phyloP scores from a whole-genome alignment of 148 eudicot species.

The Persicaria maculosa region DNA sequence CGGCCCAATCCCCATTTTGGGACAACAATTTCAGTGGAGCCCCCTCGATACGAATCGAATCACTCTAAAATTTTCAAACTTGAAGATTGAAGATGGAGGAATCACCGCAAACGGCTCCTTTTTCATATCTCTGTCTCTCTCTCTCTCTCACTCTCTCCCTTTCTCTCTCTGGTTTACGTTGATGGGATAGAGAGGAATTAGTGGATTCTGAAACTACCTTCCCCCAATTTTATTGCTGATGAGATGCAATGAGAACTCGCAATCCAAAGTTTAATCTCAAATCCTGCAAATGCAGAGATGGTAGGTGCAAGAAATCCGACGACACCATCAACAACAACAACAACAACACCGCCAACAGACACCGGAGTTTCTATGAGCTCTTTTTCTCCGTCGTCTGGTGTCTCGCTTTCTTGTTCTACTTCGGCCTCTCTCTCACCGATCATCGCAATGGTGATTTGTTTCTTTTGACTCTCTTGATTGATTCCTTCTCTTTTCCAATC shows the following conservation, averaged over 20 bases:
- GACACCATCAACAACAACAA: not conserved
- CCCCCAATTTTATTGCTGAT: not conserved
- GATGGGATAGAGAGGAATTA: not conserved
- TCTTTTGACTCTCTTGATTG: not conserved
- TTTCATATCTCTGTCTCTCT: not conserved
- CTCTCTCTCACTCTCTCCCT: not conserved
- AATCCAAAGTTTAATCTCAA: constrained; percentile 13
- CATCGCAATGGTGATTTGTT: constrained; percentile 30
- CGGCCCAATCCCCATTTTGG: constrained; percentile 1
- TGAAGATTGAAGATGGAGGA: not conserved
- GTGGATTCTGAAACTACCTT: not conserved
- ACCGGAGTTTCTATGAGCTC: constrained; percentile 31
- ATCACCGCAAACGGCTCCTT: constrained; percentile 2
- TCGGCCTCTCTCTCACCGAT: constrained; percentile 48
- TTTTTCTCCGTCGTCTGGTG: constrained; percentile 49
- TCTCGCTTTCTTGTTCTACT: constrained; percentile 45
- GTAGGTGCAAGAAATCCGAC: not conserved
- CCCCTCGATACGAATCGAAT: not conserved
- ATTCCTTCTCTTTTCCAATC: not conserved
- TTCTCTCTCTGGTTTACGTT: not conserved
- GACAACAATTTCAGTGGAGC: not conserved
- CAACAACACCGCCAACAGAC: constrained; percentile 2
- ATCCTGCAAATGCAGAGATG: constrained; percentile 3
- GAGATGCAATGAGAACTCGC: constrained; percentile 1
- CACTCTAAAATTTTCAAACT: not conserved